These are phyloP conservation scores for Aphanomyces stellatus DNA, from an alignment of 352 stramenopile species.

Conservation along the genomic window DNA sequence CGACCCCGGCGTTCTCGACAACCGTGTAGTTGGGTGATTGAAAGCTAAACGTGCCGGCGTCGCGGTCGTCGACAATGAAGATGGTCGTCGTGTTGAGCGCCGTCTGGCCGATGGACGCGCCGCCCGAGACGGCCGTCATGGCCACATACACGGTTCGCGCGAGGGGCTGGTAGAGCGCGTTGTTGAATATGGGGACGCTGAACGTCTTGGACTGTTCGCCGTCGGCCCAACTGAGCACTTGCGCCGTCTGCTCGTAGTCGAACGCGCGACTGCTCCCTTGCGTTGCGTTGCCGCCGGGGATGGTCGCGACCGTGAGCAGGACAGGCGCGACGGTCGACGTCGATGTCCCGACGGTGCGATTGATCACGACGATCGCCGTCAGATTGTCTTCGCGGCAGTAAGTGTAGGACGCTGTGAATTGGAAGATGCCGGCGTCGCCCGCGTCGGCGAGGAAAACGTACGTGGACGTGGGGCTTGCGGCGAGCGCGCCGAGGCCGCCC, in stretches of 20 bases:
- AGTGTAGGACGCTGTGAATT: constrained; percentile 40
- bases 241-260: constrained; percentile 43
- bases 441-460: constrained; percentile 51
- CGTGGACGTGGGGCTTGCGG: too few relatives aligned
- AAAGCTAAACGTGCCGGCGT: constrained; percentile 63
- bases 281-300: constrained; percentile 49
- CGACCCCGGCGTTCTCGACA: constrained; percentile 35
- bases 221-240: constrained; percentile 45
- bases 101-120: constrained; percentile 38
- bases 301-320: constrained; percentile 38
- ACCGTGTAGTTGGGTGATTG: constrained; percentile 45
- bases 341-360: constrained; percentile 38
- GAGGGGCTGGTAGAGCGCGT: constrained; percentile 41
- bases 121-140: constrained; percentile 40
- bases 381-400: constrained; percentile 62
- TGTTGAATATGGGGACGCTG: constrained; percentile 62
- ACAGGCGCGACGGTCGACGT: constrained; percentile 54
- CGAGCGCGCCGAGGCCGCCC: constrained; percentile 30
- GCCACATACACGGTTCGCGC: constrained; percentile 43
- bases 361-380: constrained; percentile 43
- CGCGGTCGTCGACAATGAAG: constrained; percentile 66
- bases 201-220: constrained; percentile 47
- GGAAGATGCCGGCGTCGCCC: constrained; percentile 50
- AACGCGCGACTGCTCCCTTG: constrained; percentile 51
- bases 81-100: constrained; percentile 42